phyloP scores from a whole-genome alignment of 1,284 basidiomycete species.

The Neonothopanus nambi region DNA sequence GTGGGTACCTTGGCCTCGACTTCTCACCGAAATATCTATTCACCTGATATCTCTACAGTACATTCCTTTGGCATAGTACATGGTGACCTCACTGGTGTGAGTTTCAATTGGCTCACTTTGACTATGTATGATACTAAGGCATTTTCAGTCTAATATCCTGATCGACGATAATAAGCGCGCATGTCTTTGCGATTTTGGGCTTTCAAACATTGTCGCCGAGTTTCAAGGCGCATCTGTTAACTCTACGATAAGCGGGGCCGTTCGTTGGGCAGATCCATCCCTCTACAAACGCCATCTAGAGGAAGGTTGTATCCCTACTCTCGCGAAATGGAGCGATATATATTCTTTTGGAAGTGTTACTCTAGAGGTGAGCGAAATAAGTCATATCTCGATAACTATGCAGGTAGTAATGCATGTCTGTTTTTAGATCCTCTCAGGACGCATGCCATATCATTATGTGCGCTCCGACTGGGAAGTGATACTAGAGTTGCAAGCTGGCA shows the following conservation, averaged over 20 bases:
- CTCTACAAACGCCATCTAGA: constrained; percentile 26
- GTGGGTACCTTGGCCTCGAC: constrained; percentile 22
- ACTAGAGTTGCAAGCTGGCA: constrained; percentile 39
- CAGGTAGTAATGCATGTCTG: neutral
- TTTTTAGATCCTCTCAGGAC: constrained; percentile 37
- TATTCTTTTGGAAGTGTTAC: constrained; percentile 44
- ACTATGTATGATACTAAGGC: neutral
- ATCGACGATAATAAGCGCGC: constrained; percentile 37
- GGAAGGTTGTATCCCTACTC: constrained; percentile 19
- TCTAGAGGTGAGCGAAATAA: constrained; percentile 37
- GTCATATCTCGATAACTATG: neutral
- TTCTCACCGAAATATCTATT: neutral
- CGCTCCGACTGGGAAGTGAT: constrained; percentile 41
- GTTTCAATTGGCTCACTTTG: constrained; percentile 12
- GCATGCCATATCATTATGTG: constrained; percentile 41
- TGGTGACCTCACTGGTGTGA: constrained; percentile 41
- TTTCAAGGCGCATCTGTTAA: constrained; percentile 26
- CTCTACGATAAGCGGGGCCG: constrained; percentile 36
- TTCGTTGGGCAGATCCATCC: constrained; percentile 39
- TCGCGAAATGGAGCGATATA: constrained; percentile 36
- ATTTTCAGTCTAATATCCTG: constrained; percentile 38
- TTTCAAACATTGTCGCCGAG: constrained; percentile 39
- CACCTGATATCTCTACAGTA: constrained; percentile 24
- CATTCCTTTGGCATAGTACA: constrained; percentile 39
- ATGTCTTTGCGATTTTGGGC: constrained; percentile 41